These are phyloP conservation scores for Umbelopsis sp. DNA, from an alignment of 192 early-diverging fungal genomes.

Conservation along the genomic window DNA sequence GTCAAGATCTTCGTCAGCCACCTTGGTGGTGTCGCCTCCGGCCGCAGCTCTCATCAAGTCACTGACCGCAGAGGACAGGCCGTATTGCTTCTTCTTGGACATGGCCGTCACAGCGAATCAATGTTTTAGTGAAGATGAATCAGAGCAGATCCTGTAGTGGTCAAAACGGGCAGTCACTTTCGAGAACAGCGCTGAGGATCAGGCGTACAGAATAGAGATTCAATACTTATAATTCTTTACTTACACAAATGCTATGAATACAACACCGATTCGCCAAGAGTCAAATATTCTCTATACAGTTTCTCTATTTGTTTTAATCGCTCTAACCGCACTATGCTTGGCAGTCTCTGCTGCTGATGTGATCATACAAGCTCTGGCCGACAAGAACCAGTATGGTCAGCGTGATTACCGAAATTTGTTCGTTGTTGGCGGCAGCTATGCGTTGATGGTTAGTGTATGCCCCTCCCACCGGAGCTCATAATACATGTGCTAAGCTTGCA, in stretches of 20 bases:
- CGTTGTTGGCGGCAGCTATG: conserved; percentile 53
- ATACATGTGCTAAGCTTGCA: not conserved
- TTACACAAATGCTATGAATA: conserved; percentile 16
- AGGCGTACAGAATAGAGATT: too few species aligned
- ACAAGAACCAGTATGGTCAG: conserved; percentile 27
- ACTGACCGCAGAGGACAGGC: conserved; percentile 22
- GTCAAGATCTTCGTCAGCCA: conserved; percentile 55
- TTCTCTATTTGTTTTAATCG: conserved; percentile 38
- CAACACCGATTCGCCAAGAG: conserved; percentile 3
- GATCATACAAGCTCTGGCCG: conserved; percentile 53
- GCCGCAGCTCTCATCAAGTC: conserved; percentile 54
- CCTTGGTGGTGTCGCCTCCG: conserved; percentile 35
- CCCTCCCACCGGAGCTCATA: not conserved
- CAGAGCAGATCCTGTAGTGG: not conserved
- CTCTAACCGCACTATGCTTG: conserved; percentile 45
- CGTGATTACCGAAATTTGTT: conserved; percentile 51
- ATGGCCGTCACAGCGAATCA: not conserved
- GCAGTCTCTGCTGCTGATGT: conserved; percentile 56
- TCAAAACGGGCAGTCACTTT: not conserved
- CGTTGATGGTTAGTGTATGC: conserved; percentile 39
- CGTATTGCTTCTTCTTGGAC: not conserved
- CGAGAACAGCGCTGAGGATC: not conserved
- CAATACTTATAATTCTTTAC: not conserved
- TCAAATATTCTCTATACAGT: conserved; percentile 29
- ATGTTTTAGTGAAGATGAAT: not conserved